Conservation (phyloP, 2,329 filamentous ascomycete species). For the Cladorrhinum sp. region DNA sequence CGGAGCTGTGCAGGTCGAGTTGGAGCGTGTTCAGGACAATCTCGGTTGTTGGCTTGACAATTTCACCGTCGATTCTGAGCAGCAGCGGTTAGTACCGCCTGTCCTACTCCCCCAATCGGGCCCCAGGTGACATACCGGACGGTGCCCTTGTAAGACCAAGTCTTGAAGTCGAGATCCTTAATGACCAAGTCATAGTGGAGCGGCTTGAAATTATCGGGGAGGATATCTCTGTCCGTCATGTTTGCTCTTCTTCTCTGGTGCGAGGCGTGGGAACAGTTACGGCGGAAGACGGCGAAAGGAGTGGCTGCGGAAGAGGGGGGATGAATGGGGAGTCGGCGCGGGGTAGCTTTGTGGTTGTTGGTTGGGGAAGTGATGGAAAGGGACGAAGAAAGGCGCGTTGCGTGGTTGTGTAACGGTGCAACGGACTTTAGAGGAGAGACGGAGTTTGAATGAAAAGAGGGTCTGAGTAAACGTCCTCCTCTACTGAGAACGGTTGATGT, state of each 20-base stretch:
- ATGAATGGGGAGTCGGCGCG: constrained; percentile 12
- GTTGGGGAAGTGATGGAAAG: not conserved
- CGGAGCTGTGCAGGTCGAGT: constrained; percentile 67
- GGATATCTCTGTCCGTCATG: constrained; percentile 61
- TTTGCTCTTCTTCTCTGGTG: constrained; percentile 22
- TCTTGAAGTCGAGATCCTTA: constrained; percentile 71
- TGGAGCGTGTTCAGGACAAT: constrained; percentile 84
- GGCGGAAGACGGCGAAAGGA: constrained; percentile 7
- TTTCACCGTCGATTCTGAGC: constrained; percentile 66
- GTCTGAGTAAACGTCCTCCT: constrained; percentile 17
- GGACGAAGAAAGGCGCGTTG: constrained; percentile 10
- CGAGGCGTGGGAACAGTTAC: constrained; percentile 21
- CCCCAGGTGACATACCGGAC: constrained; percentile 52
- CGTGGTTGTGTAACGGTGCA: not conserved
- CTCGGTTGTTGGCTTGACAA: constrained; percentile 69
- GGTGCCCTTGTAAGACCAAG: constrained; percentile 76
- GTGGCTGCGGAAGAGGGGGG: constrained; percentile 6
- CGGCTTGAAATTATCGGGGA: constrained; percentile 69
- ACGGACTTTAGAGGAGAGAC: not conserved
- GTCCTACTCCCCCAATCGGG: not conserved
- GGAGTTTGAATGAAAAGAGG: not conserved
- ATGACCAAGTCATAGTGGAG: constrained; percentile 82
- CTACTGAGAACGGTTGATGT: constrained; percentile 11
- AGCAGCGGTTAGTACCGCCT: not conserved
- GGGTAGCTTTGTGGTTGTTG: not conserved